Conservation (phyloP, 768 basidiomycete species). For the Gymnopilus junonius region DNA sequence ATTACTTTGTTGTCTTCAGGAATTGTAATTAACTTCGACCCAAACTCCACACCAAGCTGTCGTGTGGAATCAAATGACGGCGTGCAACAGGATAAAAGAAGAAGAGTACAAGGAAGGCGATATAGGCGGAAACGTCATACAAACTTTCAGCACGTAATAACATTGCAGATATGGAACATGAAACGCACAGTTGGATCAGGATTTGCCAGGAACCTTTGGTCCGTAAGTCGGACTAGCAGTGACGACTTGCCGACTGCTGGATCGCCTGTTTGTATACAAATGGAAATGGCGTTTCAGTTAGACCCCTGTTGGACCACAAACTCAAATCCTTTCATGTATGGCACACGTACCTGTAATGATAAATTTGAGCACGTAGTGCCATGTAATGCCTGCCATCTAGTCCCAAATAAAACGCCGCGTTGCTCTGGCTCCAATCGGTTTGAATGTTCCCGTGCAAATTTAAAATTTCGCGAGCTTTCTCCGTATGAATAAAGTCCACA, state of each 20-base stretch:
- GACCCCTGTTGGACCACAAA: background rate
- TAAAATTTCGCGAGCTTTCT: background rate
- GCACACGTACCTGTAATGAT: conserved; percentile 62
- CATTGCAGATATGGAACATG: too few relatives aligned
- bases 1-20: conserved; percentile 83
- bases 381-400: conserved; percentile 55
- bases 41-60: conserved; percentile 92
- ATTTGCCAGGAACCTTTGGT: conserved; percentile 83
- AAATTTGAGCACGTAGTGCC: conserved; percentile 85
- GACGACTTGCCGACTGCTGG: conserved; percentile 89
- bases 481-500: background rate
- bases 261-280: conserved; percentile 52
- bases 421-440: conserved; percentile 2
- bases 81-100: conserved; percentile 1
- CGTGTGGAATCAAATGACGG: background rate
- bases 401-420: conserved; percentile 9
- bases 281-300: conserved; percentile 2
- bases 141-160: background rate
- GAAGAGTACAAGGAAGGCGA: background rate
- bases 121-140: background rate
- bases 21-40: conserved; percentile 83
- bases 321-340: background rate
- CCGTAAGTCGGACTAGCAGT: conserved; percentile 82
- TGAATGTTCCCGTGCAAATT: background rate
- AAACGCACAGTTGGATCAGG: conserved; percentile 84